These are phyloP conservation scores for Digitaria exilis DNA, from an alignment of 202 grass and related monocot genomes.

Conservation along the genomic window DNA sequence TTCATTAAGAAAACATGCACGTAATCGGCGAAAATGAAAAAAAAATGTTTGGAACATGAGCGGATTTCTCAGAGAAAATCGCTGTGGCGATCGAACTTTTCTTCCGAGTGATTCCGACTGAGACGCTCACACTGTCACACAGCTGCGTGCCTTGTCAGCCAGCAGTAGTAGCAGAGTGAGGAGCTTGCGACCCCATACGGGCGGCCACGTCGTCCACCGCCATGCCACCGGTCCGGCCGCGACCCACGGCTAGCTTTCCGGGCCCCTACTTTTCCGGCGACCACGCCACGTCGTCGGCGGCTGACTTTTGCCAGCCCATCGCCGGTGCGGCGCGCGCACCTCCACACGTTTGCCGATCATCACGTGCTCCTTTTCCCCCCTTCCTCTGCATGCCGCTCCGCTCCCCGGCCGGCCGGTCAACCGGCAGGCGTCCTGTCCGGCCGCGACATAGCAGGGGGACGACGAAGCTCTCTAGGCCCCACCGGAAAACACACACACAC, in stretches of 20 bases:
- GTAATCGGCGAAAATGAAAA: no score
- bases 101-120: not conserved
- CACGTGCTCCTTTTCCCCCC: conserved; percentile 27
- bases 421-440: not conserved
- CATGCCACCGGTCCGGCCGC: not conserved
- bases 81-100: not conserved
- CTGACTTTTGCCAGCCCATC: not conserved
- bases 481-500: no score
- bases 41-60: not conserved
- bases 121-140: not conserved
- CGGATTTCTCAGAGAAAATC: not conserved
- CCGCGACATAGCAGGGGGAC: not conserved
- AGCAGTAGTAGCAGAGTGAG: no score
- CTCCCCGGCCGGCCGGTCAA: conserved; percentile 6
- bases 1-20: no score
- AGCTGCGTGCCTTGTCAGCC: not conserved
- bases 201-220: not conserved
- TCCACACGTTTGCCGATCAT: conserved; percentile 22
- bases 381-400: not conserved
- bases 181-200: no score
- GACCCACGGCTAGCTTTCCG: not conserved
- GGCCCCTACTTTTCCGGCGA: not conserved
- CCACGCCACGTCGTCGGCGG: not conserved
- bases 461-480: no score
- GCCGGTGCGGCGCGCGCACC: conserved; percentile 25